These are phyloP conservation scores for Nicotiana sylvestris DNA, from an alignment of 257 asterid genomes.

Conservation along the genomic window DNA sequence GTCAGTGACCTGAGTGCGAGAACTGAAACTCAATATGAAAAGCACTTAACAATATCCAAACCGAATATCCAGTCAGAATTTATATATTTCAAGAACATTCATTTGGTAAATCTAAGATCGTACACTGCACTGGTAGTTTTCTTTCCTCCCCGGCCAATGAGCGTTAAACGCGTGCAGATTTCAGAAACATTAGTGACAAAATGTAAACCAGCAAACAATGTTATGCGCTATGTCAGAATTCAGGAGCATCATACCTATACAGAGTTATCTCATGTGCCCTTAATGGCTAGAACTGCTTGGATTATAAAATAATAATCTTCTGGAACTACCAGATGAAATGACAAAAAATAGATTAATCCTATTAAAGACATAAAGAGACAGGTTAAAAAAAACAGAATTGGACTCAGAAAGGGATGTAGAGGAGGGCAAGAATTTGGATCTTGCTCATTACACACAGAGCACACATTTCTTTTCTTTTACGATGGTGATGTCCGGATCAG, in stretches of 20 bases:
- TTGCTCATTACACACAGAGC: neutral
- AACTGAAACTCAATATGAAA: constrained; percentile 1
- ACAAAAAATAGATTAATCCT: neutral
- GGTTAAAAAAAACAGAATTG: neutral
- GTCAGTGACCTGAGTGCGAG: neutral
- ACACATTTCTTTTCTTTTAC: neutral
- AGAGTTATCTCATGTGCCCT: neutral
- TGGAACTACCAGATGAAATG: neutral
- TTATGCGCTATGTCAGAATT: neutral
- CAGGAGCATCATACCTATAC: neutral
- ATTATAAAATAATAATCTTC: neutral
- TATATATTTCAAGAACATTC: neutral
- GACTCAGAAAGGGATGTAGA: neutral
- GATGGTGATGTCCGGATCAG: neutral
- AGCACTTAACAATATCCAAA: neutral
- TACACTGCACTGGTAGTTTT: neutral
- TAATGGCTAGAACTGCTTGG: neutral
- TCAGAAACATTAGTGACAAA: neutral
- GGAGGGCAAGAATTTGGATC: neutral
- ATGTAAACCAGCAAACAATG: neutral
- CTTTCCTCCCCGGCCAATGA: neutral
- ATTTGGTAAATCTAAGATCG: neutral
- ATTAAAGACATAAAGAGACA: neutral
- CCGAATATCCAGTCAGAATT: neutral
- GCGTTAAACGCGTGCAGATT: neutral